phyloP scores from a whole-genome alignment of 148 eudicot genomes.

The Cornus kousa region DNA sequence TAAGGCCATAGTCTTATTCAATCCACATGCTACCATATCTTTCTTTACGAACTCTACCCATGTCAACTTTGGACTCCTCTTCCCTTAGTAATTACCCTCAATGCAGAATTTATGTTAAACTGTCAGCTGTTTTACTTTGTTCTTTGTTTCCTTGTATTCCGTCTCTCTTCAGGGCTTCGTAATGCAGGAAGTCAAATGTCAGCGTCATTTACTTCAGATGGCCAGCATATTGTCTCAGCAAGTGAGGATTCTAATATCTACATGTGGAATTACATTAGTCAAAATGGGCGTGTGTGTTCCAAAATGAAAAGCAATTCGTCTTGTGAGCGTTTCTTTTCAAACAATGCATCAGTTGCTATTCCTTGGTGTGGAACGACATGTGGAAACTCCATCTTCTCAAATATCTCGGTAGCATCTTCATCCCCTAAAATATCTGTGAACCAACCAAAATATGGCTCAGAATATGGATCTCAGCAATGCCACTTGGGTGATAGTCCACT shows the following conservation, averaged over 20 bases:
- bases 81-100: too few species aligned
- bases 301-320: slow-evolving; percentile 39
- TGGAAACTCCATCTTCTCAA: slow-evolving; percentile 10
- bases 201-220: slow-evolving; percentile 66
- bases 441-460: slow-evolving; percentile 9
- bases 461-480: slow-evolving; percentile 17
- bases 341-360: slow-evolving; percentile 60
- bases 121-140: neutral
- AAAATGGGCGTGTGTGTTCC: slow-evolving; percentile 19
- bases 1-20: too few species aligned
- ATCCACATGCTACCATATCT: too few species aligned
- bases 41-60: too few species aligned
- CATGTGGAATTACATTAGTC: slow-evolving; percentile 54
- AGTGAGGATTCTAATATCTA: slow-evolving; percentile 71
- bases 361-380: slow-evolving; percentile 68
- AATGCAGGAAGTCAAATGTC: slow-evolving; percentile 47
- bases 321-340: slow-evolving; percentile 56
- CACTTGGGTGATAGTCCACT: slow-evolving; percentile 17
- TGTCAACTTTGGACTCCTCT: too few species aligned
- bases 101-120: neutral
- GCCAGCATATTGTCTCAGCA: slow-evolving; percentile 66
- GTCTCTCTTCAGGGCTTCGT: slow-evolving; percentile 36
- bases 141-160: neutral
- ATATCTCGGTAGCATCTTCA: neutral
- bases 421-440: neutral